Base-by-base conservation (phyloP, 371 early-diverging fungal genomes). In the Rhizopus arrhizus region DNA sequence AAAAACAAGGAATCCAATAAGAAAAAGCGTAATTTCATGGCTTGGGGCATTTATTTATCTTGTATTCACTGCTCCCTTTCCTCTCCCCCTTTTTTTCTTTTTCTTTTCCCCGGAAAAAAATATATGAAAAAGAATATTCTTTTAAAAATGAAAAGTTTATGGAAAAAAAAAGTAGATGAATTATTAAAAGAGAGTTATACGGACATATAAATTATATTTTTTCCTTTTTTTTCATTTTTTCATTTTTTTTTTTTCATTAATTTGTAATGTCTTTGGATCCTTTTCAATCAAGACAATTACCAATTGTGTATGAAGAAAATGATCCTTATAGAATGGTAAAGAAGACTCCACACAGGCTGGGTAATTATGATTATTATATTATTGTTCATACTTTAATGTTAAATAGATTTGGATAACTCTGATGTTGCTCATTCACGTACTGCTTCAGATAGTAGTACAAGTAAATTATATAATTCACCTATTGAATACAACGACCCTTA, bases 401-500 rank as follows among this genome's bases (percentile, higher is more conserved):
- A 22, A 22, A 22, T n/a, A 42, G 12, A 9, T 5, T 35, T 1
- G 28, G 15, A 64, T 63, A 49, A 61, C 13, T 62, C 55, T 28
- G 65, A 69, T 33, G 62, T 36, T 9, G 58, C 50, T 50, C 74
- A 74, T 56, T 77, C 74, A 28, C 59, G 72, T 5, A 69, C 72
- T n/a, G 70, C 70, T 43, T 77, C 77, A 6, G 74, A 77, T 41
- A 72, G 77, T 55, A 74, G 77, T 29, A 77, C 72, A 4, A 72
- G 64, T 52, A 41, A 65, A 66, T 53, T 70, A 28, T 55, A 70
- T 10, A 57, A 65, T 2, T 54, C 53, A 40, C 40, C 59, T 29
- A 43, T 38, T 38, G 15, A 50, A 7, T 48, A 68, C 35, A 70
- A 72, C 29, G 77, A 77, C 56, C 77, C 74, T 15, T 77, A 74